A percentile compares a stretch with the other conserved stretches of the same genome.
Evolutionary conservation across 2,329 filamentous ascomycete species (phyloP).

Genomic region (Shiraia bambusicola): DNA sequence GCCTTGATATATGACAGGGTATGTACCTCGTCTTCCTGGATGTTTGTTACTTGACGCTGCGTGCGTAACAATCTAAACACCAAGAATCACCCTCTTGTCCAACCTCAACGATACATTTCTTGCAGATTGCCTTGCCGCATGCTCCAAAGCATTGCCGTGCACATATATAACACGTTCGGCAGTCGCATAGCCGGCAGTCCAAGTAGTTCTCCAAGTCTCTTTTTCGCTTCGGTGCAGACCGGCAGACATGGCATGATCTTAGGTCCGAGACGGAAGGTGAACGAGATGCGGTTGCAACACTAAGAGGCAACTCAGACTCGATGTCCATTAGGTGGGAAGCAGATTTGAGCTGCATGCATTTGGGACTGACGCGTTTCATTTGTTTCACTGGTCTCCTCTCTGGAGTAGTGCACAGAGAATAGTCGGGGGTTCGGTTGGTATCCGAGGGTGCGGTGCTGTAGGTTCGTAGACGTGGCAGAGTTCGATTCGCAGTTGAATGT

Average conservation of each 20-base stretch:
- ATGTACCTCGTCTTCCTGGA: background rate
- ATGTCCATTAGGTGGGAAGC: conserved; percentile 39
- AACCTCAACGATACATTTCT: conserved; percentile 67
- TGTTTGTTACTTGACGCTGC: conserved; percentile 22
- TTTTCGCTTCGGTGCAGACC: conserved; percentile 64
- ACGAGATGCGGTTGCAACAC: conserved; percentile 2
- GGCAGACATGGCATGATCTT: conserved; percentile 67
- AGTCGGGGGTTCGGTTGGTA: conserved; percentile 16
- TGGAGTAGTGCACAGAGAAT: conserved; percentile 8
- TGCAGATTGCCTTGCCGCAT: conserved; percentile 60
- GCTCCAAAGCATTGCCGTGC: conserved; percentile 61
- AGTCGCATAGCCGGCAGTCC: conserved; percentile 62
- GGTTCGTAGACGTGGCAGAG: conserved; percentile 11
- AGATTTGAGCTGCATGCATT: conserved; percentile 26
- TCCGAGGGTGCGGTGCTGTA: conserved; percentile 16
- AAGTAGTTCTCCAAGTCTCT: conserved; percentile 67
- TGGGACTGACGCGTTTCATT: conserved; percentile 27
- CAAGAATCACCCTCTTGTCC: conserved; percentile 65
- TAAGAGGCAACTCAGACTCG: conserved; percentile 17
- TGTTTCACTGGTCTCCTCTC: conserved; percentile 37
- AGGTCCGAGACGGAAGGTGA: conserved; percentile 22
- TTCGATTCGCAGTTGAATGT: conserved; percentile 13
- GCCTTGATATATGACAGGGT: too few species aligned
- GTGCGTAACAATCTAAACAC: conserved; percentile 60
- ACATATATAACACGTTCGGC: conserved; percentile 69